Percentiles rank a stretch among this genome's conserved stretches.
phyloP scores from a whole-genome alignment of 2,329 filamentous ascomycete species.

The Magnaporthiopsis poae region DNA sequence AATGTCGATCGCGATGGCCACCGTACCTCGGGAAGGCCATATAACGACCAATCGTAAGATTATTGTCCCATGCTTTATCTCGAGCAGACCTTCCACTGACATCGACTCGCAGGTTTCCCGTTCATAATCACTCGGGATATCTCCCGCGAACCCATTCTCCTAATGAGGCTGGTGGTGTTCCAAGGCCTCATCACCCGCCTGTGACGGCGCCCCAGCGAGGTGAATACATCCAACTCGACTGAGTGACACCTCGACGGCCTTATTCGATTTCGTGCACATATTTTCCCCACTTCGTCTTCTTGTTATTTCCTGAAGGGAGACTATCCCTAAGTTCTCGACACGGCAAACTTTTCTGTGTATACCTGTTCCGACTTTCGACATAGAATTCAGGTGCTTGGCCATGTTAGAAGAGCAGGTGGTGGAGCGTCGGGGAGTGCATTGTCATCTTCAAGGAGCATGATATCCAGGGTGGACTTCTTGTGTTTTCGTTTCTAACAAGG shows the following conservation, averaged over 20 bases:
- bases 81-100: neutral
- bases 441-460: slow-evolving; percentile 1
- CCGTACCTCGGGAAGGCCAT: neutral
- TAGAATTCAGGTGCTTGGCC: neutral
- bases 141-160: neutral
- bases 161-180: neutral
- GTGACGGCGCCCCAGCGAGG: too few species aligned
- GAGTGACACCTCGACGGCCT: neutral
- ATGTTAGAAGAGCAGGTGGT: neutral
- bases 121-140: neutral
- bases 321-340: neutral
- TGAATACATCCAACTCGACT: neutral
- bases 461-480: neutral
- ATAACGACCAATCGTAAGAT: neutral
- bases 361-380: neutral
- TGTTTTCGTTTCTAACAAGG: neutral
- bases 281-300: neutral
- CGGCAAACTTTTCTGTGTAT: neutral
- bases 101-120: neutral
- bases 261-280: neutral
- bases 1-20: neutral
- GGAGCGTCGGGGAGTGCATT: neutral
- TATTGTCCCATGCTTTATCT: neutral
- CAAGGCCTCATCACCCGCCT: neutral
- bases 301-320: neutral